Evolutionary conservation across 1,139 yeast genomes (phyloP), one percentile per base, ranked within the genome.

Genomic region (Wickerhamomyces sp.): DNA sequence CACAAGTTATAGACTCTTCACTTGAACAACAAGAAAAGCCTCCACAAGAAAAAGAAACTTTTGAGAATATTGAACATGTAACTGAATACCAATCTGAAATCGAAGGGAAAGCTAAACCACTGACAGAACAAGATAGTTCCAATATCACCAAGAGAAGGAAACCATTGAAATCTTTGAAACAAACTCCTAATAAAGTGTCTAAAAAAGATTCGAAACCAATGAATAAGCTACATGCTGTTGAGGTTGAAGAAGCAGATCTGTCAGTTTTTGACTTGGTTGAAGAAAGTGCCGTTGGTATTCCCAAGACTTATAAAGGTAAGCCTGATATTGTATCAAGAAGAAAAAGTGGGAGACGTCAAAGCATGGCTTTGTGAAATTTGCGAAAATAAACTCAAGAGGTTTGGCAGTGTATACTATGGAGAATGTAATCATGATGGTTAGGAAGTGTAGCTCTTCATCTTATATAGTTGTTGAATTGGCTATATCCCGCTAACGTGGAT

Each of bases 181-280:
- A 31, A 12, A 26, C 31, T 19, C 20, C 32, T 27, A 45, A 45
- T 37, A 47, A 47, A 33, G 24, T 45, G 5, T 35, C 39, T 4
- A 46, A 37, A 22, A 27, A 21, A 3, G 33, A 26, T 12, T 34
- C 37, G 1, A 26, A 37, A 10, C 23, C 37, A 15, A 31, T 33
- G 32, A 26, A 35, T 6, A 36, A 37, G 5, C 13, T 26, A 9
- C 30, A 32, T 17, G n/a, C n/a, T n/a, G 26, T 26, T 17, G 37
- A 36, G 28, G 17, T 28, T 6, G 41, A 38, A 25, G 44, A 41
- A 15, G 37, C 44, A 21, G 54, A 51, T 22, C 28, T 47, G 31
- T 47, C 55, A 5, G 54, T 48, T 9, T 51, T 51, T 31, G 55
- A 51, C 30, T 33, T 51, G 36, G 54, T 51, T 23, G 54, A 51